Base-by-base conservation (phyloP, 2,329 filamentous ascomycete species). In the Monilinia vaccinii-corymbosi region DNA sequence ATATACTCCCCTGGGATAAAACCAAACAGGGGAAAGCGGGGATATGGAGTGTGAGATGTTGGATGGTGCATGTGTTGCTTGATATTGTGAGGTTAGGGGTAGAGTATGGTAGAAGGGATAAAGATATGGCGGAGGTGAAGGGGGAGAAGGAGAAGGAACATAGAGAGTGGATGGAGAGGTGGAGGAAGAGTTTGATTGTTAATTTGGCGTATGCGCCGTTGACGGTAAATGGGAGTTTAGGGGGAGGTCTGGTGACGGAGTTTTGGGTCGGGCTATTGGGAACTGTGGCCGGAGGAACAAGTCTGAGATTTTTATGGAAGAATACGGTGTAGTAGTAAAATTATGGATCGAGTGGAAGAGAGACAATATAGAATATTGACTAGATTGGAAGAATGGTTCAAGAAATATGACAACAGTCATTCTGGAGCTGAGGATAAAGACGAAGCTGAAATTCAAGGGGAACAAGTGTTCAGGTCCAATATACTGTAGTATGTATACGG, bases 141-240 rank as follows among this genome's bases (percentile, higher is more conserved):
- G 63, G 60, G 64, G 62, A 57, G 65, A 69, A 51, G 64, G 70
- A 61, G 64, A 70, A 60, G 73, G 74, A 66, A 56, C 71, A 70
- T 53, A 68, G 62, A 66, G 68, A 62, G 66, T 69, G 53, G 69
- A 71, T 42, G 66, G 70, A 61, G 52, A 63, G 61, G 66, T 91
- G 83, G 82, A 85, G 81, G 78, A 83, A 80, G 70, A 82, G 86
- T 69, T 75, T 93, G 57, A 77, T 84, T 23, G 81, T 85, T 46
- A 91, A 91, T 74, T 71, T 83, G 63, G 85, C 87, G 36, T 96
- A 89, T 84, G 84, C 88, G 60, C 91, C 92, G 36, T 77, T 96
- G 71, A 93, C 89, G 63, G 70, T 93, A 31, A 91, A 97, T 76
- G 96, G 89, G 87, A 87, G 89, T 68, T 73, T 86, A 45, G 84